A percentile compares a stretch with the other conserved stretches of the same genome.
These are phyloP conservation scores for Chlamydomonas sp. DNA, from an alignment of 139 green algal species.

Conservation along the genomic window DNA sequence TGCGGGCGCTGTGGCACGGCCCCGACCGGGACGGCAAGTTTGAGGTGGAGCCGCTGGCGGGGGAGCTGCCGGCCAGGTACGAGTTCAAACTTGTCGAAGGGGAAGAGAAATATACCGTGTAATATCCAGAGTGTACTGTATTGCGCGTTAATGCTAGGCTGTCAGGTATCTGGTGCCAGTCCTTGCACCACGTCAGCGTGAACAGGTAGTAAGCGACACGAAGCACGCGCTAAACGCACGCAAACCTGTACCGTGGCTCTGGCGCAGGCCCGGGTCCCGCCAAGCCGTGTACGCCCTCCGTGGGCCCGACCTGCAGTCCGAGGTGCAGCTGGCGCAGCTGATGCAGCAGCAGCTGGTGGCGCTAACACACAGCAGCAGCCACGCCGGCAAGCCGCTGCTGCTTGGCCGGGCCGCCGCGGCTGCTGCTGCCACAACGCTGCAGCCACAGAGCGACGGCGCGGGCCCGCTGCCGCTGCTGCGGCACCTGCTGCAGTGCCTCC, in stretches of 20 bases:
- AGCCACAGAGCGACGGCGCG: neutral
- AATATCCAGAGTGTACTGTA: no score
- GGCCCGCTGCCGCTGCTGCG: conserved; percentile 12
- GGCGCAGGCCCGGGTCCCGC: no score
- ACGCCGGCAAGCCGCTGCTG: neutral
- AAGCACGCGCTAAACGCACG: no score
- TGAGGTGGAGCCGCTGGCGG: conserved; percentile 69
- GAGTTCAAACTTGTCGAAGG: neutral
- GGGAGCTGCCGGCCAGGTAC: neutral
- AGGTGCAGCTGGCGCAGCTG: conserved; percentile 66
- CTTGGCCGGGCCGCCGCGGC: neutral
- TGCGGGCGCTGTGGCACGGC: conserved; percentile 75
- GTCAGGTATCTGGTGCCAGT: no score
- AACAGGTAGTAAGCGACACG: no score
- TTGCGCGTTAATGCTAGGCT: no score
- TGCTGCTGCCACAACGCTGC: neutral
- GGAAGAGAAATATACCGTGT: no score
- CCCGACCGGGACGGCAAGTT: conserved; percentile 87
- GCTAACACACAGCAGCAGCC: neutral
- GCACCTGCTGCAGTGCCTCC: neutral
- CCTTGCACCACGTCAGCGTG: no score
- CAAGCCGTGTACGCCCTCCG: conserved; percentile 63
- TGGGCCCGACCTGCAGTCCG: conserved; percentile 69
- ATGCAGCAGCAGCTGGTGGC: conserved; percentile 6
- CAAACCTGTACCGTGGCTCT: no score